Evolutionary conservation across 1,284 basidiomycete genomes (phyloP), one percentile per base, ranked within the genome.

Genomic region (Cryptococcus sp.): DNA sequence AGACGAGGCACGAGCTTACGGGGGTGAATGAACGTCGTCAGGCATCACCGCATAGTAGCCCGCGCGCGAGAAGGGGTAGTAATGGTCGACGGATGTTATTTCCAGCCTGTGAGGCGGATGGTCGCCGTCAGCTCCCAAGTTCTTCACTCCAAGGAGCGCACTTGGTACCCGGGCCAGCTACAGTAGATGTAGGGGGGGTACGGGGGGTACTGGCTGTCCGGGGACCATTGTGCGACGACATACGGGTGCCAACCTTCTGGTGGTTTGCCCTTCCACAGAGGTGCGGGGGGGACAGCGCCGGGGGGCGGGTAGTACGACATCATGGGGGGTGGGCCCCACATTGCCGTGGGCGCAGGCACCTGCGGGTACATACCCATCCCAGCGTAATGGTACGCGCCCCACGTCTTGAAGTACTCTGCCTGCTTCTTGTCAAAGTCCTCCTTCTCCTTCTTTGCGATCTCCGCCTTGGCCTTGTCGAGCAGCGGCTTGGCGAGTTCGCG

Each of bases 231-330:
- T 42, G 50, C 56, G 37, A 65, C 15, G 13, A 71, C 69, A 46
- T 59, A 71, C 69, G 65, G 63, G 24, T 60, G 56, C 67, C 70
- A 69, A 12, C 63, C 67, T 46, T 66, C 62, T 36, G 68, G 70
- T n/a, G 67, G 56, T 59, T 68, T 67, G 40, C 69, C 69, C 67
- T 43, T 56, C 55, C 9, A 56, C 24, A 46, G 15, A 13, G 20
- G 45, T 7, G 18, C 45, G 20, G 45, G 12, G n/a, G 23, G 53
- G 16, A 67, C 63, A 24, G 68, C 69, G 13, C 66, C 65, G 3
- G 63, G 57, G 3, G 63, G 57, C 20, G 40, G 40, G 12, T 52
- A 36, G 33, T 65, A 69, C 2, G 69, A 4, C 5, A 33, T 33
- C 28, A 33, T 33, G 28, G 28, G 28, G 28, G 28, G 67, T 46